These are phyloP conservation scores for Clitoria ternatea DNA, from an alignment of 306 rosid genomes.

Conservation along the genomic window DNA sequence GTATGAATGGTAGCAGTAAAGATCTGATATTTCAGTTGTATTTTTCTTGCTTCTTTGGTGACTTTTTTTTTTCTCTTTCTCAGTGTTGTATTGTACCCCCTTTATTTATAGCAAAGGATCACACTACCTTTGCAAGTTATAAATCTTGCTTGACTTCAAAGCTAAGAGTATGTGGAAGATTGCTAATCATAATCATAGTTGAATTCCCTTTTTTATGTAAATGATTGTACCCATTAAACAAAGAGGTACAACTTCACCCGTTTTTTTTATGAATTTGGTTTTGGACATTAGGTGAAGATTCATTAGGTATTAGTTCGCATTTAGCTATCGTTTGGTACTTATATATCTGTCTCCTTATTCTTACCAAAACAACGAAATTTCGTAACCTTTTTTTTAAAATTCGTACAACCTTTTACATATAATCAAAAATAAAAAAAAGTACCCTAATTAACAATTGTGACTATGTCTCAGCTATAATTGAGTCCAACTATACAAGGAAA, in stretches of 20 bases:
- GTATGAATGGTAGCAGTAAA: no score
- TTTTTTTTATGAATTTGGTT: neutral
- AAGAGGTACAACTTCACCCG: neutral
- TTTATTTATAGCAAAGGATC: no score
- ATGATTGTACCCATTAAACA: conserved; percentile 21
- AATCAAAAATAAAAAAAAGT: no score
- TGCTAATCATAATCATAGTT: conserved; percentile 26
- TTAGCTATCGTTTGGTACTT: conserved; percentile 38
- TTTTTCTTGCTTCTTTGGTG: no score
- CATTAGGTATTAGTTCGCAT: conserved; percentile 40
- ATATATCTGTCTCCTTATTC: conserved; percentile 31
- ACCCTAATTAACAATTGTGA: no score
- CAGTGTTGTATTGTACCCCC: no score
- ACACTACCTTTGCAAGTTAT: conserved; percentile 12
- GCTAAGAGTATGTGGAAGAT: conserved; percentile 40
- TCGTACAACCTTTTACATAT: no score
- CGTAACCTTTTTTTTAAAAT: no score
- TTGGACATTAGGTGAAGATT: conserved; percentile 34
- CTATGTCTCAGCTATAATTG: no score
- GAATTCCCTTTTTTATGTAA: neutral
- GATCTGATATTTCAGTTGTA: no score
- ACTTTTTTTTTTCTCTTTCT: no score
- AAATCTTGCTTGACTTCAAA: conserved; percentile 61
- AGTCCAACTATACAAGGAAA: no score
- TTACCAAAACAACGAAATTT: conserved; percentile 29